Base-by-base conservation (phyloP, 352 stramenopile genomes). In the Phytophthora kernoviae region DNA sequence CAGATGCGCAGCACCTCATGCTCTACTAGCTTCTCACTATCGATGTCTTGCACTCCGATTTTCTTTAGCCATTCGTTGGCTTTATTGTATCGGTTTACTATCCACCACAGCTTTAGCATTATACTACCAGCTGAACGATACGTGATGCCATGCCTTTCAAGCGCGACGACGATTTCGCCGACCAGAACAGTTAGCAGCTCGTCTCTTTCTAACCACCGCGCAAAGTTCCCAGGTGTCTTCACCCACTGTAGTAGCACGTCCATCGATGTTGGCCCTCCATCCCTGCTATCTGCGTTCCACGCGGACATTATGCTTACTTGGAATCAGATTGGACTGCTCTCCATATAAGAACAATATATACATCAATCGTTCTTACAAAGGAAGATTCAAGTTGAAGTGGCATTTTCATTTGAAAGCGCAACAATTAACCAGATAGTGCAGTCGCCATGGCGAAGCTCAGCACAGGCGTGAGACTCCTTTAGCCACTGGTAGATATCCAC, bases 1-100 rank as follows among this genome's bases (percentile, higher is more conserved):
- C 65, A 77, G 32, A 62, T 37, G 22, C 55, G 52, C 33, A 70
- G 36, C 36, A 75, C 62, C 37, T 73, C 67, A 24, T n/a, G 34
- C 26, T 68, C 52, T 1, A 63, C 50, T 9, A 62, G 64, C 52
- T 44, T 34, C 44, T 60, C 49, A 39, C 34, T 33, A 6, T 54
- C 37, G 18, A 51, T 22, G 44, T 51, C 27, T 7, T 52, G 21
- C n/a, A 75, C 33, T 2, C 54, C 55, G 14, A 58, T 70, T 12
- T 55, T 58, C 17, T 34, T 26, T 15, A 79, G 62, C 61, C 62
- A 75, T 14, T 41, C 39, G 26, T 55, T 49, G 24, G 57, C 65
- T n/a, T 57, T 51, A 20, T 59, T 56, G 39, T 68, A 75, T 8
- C 48, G 51, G 24, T 62, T 26, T 24, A 50, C 22, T 6, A 54